Conservation (phyloP, 768 basidiomycete genomes). For the Suillus lakei region DNA sequence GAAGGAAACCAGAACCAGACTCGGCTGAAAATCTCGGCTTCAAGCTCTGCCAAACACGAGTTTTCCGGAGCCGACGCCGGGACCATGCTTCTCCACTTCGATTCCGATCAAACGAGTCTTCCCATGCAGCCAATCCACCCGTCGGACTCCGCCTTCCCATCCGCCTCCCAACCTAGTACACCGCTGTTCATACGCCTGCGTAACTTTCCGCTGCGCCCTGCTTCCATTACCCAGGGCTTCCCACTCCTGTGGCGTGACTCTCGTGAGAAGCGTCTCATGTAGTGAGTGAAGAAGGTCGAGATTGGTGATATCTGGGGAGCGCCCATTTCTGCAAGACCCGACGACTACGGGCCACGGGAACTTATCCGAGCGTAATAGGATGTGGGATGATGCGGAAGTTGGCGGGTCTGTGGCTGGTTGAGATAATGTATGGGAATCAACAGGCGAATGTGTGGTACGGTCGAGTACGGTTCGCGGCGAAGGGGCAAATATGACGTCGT, state of each 20-base stretch:
- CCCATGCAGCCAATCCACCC: slow-evolving; percentile 68
- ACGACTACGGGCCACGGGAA: slow-evolving; percentile 68
- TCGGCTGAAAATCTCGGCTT: slow-evolving; percentile 11
- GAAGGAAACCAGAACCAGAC: neutral
- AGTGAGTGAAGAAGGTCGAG: slow-evolving; percentile 66
- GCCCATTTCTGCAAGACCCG: slow-evolving; percentile 25
- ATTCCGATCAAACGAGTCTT: slow-evolving; percentile 66
- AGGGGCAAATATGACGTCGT: slow-evolving; percentile 60
- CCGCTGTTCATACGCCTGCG: slow-evolving; percentile 64
- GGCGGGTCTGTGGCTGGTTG: slow-evolving; percentile 72
- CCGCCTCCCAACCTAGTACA: slow-evolving; percentile 67
- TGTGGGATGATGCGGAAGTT: slow-evolving; percentile 44
- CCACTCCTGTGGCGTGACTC: slow-evolving; percentile 72
- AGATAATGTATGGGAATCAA: slow-evolving; percentile 58
- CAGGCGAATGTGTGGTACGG: slow-evolving; percentile 53
- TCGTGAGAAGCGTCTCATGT: slow-evolving; percentile 56
- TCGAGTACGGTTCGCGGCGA: slow-evolving; percentile 63
- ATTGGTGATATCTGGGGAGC: slow-evolving; percentile 53
- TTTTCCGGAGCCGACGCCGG: slow-evolving; percentile 47
- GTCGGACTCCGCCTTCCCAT: slow-evolving; percentile 70
- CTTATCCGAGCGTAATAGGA: slow-evolving; percentile 59
- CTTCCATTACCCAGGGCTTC: slow-evolving; percentile 58
- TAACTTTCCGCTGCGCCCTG: slow-evolving; percentile 60
- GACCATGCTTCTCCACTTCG: slow-evolving; percentile 54
- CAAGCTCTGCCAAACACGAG: slow-evolving; percentile 52